Percentiles rank a stretch among this genome's conserved stretches.
These are phyloP conservation scores for Sporothrix schenckii DNA, from an alignment of 2,329 filamentous ascomycete genomes.

Conservation along the genomic window DNA sequence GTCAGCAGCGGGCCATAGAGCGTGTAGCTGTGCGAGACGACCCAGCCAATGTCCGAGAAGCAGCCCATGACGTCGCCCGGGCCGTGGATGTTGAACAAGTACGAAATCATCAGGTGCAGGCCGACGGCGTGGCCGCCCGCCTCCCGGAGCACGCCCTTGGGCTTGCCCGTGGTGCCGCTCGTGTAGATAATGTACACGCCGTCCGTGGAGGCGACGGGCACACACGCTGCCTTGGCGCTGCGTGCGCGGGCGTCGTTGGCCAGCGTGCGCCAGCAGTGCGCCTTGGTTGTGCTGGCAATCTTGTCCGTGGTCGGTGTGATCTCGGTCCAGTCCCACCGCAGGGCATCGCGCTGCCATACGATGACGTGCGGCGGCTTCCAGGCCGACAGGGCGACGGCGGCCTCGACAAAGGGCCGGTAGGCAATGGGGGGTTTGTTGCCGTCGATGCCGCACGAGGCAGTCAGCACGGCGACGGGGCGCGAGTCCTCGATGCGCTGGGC, in stretches of 20 bases:
- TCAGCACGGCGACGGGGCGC: constrained; percentile 74
- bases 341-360: constrained; percentile 80
- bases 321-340: constrained; percentile 72
- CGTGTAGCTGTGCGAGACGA: constrained; percentile 78
- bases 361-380: constrained; percentile 75
- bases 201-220: constrained; percentile 77
- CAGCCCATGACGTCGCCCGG: constrained; percentile 71
- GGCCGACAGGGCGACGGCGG: constrained; percentile 66
- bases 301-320: constrained; percentile 44
- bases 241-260: constrained; percentile 70
- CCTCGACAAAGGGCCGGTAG: constrained; percentile 78
- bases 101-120: constrained; percentile 77
- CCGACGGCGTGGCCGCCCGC: constrained; percentile 87
- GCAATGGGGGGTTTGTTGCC: constrained; percentile 75
- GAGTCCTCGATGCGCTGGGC: constrained; percentile 88
- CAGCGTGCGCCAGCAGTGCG: constrained; percentile 68
- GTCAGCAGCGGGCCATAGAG: constrained; percentile 84
- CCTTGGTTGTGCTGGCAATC: constrained; percentile 14
- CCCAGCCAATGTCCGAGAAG: constrained; percentile 81
- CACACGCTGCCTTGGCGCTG: constrained; percentile 70
- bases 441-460: constrained; percentile 90
- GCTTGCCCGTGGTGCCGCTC: constrained; percentile 77
- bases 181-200: constrained; percentile 91
- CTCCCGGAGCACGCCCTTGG: constrained; percentile 81
- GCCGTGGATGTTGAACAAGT: constrained; percentile 79